Evolutionary conservation across 75 land plant genomes (phyloP), one percentile per base, ranked within the genome.

Genomic region (Isoetes taiwanensis): DNA sequence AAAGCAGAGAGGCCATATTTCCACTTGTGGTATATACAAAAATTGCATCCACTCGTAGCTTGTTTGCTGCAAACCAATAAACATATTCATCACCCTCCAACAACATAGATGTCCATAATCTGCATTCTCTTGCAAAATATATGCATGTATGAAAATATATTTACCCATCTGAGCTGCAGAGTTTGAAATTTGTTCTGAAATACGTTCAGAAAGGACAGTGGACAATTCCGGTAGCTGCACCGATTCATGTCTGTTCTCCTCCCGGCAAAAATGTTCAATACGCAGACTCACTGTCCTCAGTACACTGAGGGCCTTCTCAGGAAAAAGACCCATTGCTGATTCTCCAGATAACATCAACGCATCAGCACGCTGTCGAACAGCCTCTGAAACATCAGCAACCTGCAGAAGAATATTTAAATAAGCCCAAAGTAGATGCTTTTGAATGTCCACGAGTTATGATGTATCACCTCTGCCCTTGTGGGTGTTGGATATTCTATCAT

Each of bases 401-500:
- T 80, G 43, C 24, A 34, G n/a, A 10, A 2, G 6, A 26, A 14
- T 16, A 24, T 28, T 39, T 28, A 40, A 37, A 24, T 24, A n/a
- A n/a, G n/a, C n/a, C n/a, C n/a, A 25, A 58, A 20, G 8, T 33
- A 54, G 31, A 28, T 10, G 17, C 61, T 32, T 25, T 20, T 0
- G 54, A 19, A 37, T 37, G 11, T 37, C 38, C 38, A 11, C 41
- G 46, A 30, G 19, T 3, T 17, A 4, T 26, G 64, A 0, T 20
- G 11, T 23, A n/a, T 35, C 33, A 81, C 85, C 80, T 93, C 69
- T 17, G 69, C 98, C 65, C 98, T 76, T 43, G 98, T 93, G 16
- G 98, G 98, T 29, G 84, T 84, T 20, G 98, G 98, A 28, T 77
- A 93, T 61, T 93, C 86, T 32, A 93, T 93, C 98, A 93, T 93